Evolutionary conservation across 768 basidiomycete genomes (phyloP).

Genomic region (Psilocybe tampanensis): DNA sequence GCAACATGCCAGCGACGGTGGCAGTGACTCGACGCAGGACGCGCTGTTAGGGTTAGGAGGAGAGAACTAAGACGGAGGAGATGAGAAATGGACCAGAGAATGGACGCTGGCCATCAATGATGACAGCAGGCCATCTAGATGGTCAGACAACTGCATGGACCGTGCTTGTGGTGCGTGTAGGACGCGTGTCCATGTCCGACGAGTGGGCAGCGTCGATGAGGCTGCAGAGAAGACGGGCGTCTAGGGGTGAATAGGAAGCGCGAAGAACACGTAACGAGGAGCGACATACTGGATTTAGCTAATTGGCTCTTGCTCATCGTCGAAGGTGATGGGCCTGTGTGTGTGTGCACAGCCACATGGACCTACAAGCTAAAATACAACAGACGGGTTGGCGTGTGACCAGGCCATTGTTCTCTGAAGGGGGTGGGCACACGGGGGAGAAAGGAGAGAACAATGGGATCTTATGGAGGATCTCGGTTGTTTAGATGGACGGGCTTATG

Average conservation of each 20-base stretch:
- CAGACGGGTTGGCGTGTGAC: not conserved
- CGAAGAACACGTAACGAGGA: not conserved
- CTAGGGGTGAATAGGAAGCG: too few species aligned
- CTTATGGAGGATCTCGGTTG: not conserved
- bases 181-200: too few species aligned
- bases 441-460: conserved; percentile 6
- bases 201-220: too few species aligned
- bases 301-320: not conserved
- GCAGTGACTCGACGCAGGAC: not conserved
- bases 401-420: conserved; percentile 33
- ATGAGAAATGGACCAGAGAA: not conserved
- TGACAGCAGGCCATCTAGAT: too few species aligned
- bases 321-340: not conserved
- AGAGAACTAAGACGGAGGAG: not conserved
- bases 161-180: too few species aligned
- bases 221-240: not conserved
- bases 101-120: not conserved
- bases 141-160: too few species aligned
- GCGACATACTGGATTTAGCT: conserved; percentile 1
- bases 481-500: not conserved
- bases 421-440: conserved; percentile 8
- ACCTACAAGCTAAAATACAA: conserved; percentile 5
- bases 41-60: not conserved
- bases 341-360: conserved; percentile 11
- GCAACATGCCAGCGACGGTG: too few species aligned